Evolutionary conservation across 805 yeast species (phyloP).

Genomic region (Candida quercuum): DNA sequence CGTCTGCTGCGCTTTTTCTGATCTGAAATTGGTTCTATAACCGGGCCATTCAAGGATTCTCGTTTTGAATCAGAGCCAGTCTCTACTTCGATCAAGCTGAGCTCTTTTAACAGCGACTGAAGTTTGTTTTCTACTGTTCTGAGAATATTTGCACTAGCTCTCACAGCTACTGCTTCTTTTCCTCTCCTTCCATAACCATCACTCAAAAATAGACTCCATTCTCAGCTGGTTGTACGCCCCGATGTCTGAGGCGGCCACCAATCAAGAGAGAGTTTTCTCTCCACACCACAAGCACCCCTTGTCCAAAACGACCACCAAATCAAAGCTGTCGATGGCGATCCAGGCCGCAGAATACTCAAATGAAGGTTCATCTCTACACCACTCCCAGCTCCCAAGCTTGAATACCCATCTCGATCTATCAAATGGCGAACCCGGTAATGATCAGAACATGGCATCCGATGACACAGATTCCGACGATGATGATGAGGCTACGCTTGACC

Average conservation of each 20-base stretch:
- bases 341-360: slow-evolving; percentile 11
- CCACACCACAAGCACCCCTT: slow-evolving; percentile 7
- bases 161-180: not conserved
- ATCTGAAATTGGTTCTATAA: no score
- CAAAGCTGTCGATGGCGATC: slow-evolving; percentile 20
- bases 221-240: not conserved
- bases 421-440: not conserved
- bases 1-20: no score
- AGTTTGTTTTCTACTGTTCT: no score
- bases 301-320: slow-evolving; percentile 8
- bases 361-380: no score
- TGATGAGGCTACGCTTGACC: slow-evolving; percentile 25
- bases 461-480: slow-evolving; percentile 16
- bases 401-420: not conserved
- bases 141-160: no score
- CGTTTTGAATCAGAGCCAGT: no score
- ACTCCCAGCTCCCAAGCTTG: no score
- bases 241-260: slow-evolving; percentile 14
- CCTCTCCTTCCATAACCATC: no score
- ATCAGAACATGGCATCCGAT: slow-evolving; percentile 1
- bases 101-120: no score
- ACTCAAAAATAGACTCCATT: not conserved
- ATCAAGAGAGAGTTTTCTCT: slow-evolving; percentile 9
- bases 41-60: no score
- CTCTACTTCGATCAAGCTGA: no score